Percentiles rank a stretch among this genome's conserved stretches.
Evolutionary conservation across 179 eudicot species (phyloP).

Genomic region (Amaranthus tricolor): DNA sequence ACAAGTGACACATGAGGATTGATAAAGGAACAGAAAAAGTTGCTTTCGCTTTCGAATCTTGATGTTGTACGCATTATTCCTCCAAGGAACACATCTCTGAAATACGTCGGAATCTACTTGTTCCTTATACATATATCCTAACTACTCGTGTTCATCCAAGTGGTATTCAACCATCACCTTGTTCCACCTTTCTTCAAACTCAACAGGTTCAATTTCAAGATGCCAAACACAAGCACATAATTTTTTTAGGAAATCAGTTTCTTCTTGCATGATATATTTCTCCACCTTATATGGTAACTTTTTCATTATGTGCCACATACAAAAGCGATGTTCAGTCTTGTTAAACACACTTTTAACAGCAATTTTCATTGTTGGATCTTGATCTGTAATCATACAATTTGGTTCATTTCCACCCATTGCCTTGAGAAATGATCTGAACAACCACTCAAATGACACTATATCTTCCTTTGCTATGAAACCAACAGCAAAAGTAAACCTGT

Average conservation of each 20-base stretch:
- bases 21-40: neutral
- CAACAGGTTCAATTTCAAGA: neutral
- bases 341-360: neutral
- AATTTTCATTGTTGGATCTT: conserved; percentile 5
- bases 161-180: neutral
- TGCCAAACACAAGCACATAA: neutral
- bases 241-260: neutral
- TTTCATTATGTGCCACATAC: conserved; percentile 9
- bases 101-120: neutral
- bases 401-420: conserved; percentile 14
- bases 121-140: neutral
- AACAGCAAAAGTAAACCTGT: conserved; percentile 5
- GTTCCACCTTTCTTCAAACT: neutral
- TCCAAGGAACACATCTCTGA: neutral
- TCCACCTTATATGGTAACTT: neutral
- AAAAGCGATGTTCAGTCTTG: neutral
- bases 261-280: too few species aligned
- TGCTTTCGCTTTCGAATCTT: conserved; percentile 11
- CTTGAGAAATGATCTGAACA: conserved; percentile 13
- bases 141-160: neutral
- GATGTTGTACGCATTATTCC: neutral
- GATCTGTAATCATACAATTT: neutral
- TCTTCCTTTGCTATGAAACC: neutral
- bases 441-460: neutral
- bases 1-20: neutral